Conservation (phyloP, 2,329 filamentous ascomycete species). For the Conoideocrella luteorostrata region DNA sequence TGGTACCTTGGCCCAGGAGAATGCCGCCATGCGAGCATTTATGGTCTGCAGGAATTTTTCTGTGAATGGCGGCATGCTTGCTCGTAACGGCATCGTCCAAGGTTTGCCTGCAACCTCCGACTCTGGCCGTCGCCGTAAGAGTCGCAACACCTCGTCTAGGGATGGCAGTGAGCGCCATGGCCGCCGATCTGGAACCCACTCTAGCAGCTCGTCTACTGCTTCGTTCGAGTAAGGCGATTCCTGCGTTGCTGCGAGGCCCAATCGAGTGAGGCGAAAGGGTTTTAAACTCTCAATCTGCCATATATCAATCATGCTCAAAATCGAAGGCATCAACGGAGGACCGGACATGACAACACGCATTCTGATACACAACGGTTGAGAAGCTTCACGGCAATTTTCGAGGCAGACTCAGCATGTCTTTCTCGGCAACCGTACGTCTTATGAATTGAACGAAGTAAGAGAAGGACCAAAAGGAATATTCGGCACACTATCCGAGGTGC, state of each 20-base stretch:
- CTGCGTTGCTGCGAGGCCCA: background rate
- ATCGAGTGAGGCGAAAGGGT: slow-evolving; percentile 5
- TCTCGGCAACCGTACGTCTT: slow-evolving; percentile 8
- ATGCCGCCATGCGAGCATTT: slow-evolving; percentile 91
- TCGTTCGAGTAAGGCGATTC: slow-evolving; percentile 45
- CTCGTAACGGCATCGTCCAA: slow-evolving; percentile 62
- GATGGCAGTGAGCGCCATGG: slow-evolving; percentile 38
- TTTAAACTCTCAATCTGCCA: background rate
- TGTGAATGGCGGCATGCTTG: slow-evolving; percentile 88
- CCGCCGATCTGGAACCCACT: slow-evolving; percentile 51
- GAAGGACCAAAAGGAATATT: slow-evolving; percentile 1
- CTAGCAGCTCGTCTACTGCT: slow-evolving; percentile 56
- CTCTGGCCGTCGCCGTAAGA: slow-evolving; percentile 42
- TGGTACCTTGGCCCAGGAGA: slow-evolving; percentile 79
- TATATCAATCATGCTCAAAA: too few relatives aligned
- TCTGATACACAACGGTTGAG: slow-evolving; percentile 27
- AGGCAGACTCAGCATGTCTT: slow-evolving; percentile 22
- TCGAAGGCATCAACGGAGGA: too few relatives aligned
- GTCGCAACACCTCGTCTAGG: slow-evolving; percentile 43
- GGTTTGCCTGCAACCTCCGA: slow-evolving; percentile 51
- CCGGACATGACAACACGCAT: background rate
- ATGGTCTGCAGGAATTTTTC: slow-evolving; percentile 98
- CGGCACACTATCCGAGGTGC: background rate
- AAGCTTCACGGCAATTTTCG: slow-evolving; percentile 30
- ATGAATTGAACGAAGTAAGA: slow-evolving; percentile 9